Conservation (phyloP, 1,284 basidiomycete genomes). For the Trametes pubescens region DNA sequence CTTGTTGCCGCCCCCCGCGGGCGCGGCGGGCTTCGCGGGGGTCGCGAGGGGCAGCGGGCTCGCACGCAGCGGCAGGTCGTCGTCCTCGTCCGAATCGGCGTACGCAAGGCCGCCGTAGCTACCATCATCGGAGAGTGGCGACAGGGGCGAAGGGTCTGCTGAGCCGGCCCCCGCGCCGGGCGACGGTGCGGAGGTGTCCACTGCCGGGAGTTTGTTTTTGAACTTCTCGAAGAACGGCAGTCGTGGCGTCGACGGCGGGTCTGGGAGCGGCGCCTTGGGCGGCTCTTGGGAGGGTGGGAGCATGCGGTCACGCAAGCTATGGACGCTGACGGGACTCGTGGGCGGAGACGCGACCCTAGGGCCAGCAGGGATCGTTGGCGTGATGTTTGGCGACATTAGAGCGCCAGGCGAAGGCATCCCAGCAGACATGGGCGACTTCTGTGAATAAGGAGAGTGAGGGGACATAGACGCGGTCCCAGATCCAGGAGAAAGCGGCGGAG, state of each 20-base stretch:
- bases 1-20: slow-evolving; percentile 21
- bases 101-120: slow-evolving; percentile 44
- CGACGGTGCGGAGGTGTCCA: slow-evolving; percentile 33
- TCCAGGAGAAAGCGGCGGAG: slow-evolving; percentile 47
- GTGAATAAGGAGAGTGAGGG: slow-evolving; percentile 47
- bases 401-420: slow-evolving; percentile 29
- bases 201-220: slow-evolving; percentile 44
- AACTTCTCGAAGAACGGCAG: slow-evolving; percentile 59
- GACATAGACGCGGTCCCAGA: slow-evolving; percentile 45
- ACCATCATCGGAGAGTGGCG: slow-evolving; percentile 39
- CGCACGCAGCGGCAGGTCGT: slow-evolving; percentile 31
- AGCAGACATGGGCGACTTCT: slow-evolving; percentile 36
- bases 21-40: slow-evolving; percentile 14
- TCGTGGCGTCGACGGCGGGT: slow-evolving; percentile 45
- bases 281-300: slow-evolving; percentile 38
- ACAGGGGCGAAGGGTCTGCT: slow-evolving; percentile 33
- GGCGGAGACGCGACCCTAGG: slow-evolving; percentile 42
- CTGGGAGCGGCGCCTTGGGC: slow-evolving; percentile 45
- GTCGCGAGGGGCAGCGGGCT: slow-evolving; percentile 29
- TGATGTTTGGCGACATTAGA: slow-evolving; percentile 28
- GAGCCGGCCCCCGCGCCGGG: slow-evolving; percentile 24
- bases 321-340: slow-evolving; percentile 31
- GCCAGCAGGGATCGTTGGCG: slow-evolving; percentile 35
- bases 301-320: slow-evolving; percentile 37
- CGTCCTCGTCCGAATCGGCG: slow-evolving; percentile 41